phyloP scores from a whole-genome alignment of 305 asterid genomes.

The Rubia tinctorum region DNA sequence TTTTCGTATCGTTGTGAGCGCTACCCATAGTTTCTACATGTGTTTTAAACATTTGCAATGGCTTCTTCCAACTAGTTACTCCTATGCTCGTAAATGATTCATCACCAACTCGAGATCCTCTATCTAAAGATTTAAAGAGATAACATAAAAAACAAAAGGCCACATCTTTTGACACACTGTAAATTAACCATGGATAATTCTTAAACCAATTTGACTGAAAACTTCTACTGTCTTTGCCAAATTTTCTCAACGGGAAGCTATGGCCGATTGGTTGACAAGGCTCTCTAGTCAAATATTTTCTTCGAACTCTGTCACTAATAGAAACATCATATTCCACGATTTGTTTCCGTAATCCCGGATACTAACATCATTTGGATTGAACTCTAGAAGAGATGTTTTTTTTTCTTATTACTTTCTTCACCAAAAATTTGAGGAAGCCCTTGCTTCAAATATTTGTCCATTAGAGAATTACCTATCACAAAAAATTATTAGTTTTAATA shows the following conservation, averaged over 20 bases:
- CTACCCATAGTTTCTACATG: background rate
- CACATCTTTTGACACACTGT: background rate
- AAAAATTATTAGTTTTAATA: background rate
- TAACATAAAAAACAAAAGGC: background rate
- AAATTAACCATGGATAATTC: background rate
- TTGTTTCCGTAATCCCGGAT: background rate
- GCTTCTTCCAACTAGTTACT: background rate
- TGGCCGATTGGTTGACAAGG: background rate
- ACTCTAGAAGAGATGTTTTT: background rate
- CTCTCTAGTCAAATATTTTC: background rate
- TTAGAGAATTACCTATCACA: background rate
- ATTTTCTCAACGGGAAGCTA: background rate
- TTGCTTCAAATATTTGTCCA: background rate
- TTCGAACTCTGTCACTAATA: background rate
- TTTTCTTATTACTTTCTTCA: background rate
- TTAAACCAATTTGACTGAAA: background rate
- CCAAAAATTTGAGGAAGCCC: background rate
- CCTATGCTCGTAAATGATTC: background rate
- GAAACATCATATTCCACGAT: background rate
- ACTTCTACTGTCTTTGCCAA: background rate
- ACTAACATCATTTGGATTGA: background rate
- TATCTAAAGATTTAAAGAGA: background rate
- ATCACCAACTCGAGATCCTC: background rate
- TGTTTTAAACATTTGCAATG: background rate
- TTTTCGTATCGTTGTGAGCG: background rate